Evolutionary conservation across 2,329 filamentous ascomycete genomes (phyloP).

Genomic region (Westerdykella sp.): DNA sequence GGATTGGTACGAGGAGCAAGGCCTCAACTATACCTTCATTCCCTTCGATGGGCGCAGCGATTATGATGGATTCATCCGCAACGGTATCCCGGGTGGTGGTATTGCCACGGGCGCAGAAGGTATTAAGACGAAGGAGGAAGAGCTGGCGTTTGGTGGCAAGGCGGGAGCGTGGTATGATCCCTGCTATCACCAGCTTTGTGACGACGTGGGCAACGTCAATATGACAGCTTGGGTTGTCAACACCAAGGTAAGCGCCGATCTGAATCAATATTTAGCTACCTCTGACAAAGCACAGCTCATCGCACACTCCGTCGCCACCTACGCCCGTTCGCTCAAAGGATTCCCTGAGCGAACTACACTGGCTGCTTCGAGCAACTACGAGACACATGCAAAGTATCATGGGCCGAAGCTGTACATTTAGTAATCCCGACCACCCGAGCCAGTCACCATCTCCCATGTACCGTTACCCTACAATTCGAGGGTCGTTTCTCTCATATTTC

Average conservation of each 20-base stretch:
- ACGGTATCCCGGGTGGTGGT: conserved; percentile 37
- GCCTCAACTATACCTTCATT: conserved; percentile 35
- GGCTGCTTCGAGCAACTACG: conserved; percentile 15
- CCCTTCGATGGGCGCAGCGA: conserved; percentile 38
- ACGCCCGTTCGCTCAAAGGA: conserved; percentile 29
- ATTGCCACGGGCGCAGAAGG: conserved; percentile 39
- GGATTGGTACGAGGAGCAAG: conserved; percentile 33
- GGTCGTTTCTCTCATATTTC: too few species aligned
- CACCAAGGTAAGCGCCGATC: conserved; percentile 23
- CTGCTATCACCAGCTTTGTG: conserved; percentile 38
- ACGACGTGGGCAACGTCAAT: conserved; percentile 36
- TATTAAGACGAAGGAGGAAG: conserved; percentile 37
- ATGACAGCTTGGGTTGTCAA: conserved; percentile 36
- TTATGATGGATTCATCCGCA: conserved; percentile 39
- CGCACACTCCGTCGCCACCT: conserved; percentile 34
- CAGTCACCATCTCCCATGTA: too few species aligned
- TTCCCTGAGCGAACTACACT: conserved; percentile 28
- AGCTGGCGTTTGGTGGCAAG: conserved; percentile 33
- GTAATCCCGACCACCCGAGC: background rate
- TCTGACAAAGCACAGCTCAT: conserved; percentile 20
- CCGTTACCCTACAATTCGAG: too few species aligned
- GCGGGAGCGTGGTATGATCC: conserved; percentile 36
- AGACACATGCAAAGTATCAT: conserved; percentile 24
- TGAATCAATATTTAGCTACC: background rate
- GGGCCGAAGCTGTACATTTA: conserved; percentile 31